Evolutionary conservation across 495 filamentous ascomycete genomes (phyloP), one percentile per base, ranked within the genome.

Genomic region (Aspergillus indologenus): DNA sequence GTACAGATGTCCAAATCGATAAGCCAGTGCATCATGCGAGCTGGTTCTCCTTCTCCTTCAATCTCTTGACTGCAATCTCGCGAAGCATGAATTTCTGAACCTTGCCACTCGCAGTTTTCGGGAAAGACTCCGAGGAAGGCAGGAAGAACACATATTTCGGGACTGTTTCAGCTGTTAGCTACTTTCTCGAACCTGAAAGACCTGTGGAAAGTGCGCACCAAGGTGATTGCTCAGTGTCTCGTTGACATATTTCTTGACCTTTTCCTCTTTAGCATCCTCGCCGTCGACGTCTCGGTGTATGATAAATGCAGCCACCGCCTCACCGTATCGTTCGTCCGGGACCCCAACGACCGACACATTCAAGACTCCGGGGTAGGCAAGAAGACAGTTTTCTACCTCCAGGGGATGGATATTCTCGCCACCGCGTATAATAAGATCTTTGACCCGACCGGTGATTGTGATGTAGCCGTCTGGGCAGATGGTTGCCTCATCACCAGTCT

Each of bases 381-480:
- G 83, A n/a, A 98, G 80, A 60, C 86, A 92, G 68, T 94, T 92
- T 72, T 98, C 94, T 23, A 97, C 81, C 71, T 98, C 94, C 2
- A 97, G 79, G 2, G 94, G 94, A 68, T 96, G 91, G 63, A 98
- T 96, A 65, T 98, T 98, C 70, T 97, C 94, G 2, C 94, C 93
- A 18, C 90, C 94, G 23, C 89, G 82, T 64, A 98, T 97, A 56
- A 98, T 91, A 57, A 97, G 69, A 67, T 98, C 94, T 74, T 97
- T 97, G 56, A 92, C 85, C 0, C 90, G 79, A 50, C 91, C 90
- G 1, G 84, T 86, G 50, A 94, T 91, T 21, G 81, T 76, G 50
- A 92, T 72, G 61, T 88, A 81, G 19, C 87, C 86, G 29, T 83
- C 73, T 40, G 60, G 64, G 20, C 94, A 91, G 83, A 98, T 93